Conservation (phyloP, 805 yeast species). For the Tetrapisispora fleetii region DNA sequence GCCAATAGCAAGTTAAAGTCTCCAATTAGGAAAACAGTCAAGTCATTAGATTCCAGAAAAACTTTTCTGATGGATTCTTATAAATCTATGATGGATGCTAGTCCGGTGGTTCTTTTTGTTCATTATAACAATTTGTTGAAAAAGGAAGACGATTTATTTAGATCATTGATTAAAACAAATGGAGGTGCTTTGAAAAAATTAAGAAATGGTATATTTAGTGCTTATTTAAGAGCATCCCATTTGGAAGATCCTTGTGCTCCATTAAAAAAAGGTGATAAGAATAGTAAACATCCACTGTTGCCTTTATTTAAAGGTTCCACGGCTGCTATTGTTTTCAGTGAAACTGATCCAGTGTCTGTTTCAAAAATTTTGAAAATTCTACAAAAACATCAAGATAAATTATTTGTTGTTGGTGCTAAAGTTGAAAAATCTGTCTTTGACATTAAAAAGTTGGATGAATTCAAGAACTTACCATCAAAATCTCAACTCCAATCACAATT, state of each 20-base stretch:
- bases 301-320: slow-evolving; percentile 78
- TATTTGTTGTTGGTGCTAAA: slow-evolving; percentile 79
- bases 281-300: slow-evolving; percentile 51
- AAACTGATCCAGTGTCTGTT: slow-evolving; percentile 61
- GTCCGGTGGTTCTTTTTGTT: slow-evolving; percentile 62
- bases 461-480: slow-evolving; percentile 66
- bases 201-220: slow-evolving; percentile 60
- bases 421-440: slow-evolving; percentile 53
- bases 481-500: slow-evolving; percentile 71
- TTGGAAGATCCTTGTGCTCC: slow-evolving; percentile 62
- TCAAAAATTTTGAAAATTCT: slow-evolving; percentile 51
- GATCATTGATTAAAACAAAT: slow-evolving; percentile 50
- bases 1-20: neutral
- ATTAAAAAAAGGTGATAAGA: slow-evolving; percentile 34
- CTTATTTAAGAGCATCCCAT: slow-evolving; percentile 60
- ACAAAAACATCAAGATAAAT: slow-evolving; percentile 55
- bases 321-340: slow-evolving; percentile 60
- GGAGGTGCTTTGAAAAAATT: slow-evolving; percentile 66
- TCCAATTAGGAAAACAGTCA: slow-evolving; percentile 38
- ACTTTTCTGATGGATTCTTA: slow-evolving; percentile 78
- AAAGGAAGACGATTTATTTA: slow-evolving; percentile 52
- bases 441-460: slow-evolving; percentile 42
- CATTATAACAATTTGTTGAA: slow-evolving; percentile 80
- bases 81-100: slow-evolving; percentile 54
- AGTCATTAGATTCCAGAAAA: slow-evolving; percentile 65